Conservation (phyloP, 257 asterid genomes). For the Penstemon barbatus region DNA sequence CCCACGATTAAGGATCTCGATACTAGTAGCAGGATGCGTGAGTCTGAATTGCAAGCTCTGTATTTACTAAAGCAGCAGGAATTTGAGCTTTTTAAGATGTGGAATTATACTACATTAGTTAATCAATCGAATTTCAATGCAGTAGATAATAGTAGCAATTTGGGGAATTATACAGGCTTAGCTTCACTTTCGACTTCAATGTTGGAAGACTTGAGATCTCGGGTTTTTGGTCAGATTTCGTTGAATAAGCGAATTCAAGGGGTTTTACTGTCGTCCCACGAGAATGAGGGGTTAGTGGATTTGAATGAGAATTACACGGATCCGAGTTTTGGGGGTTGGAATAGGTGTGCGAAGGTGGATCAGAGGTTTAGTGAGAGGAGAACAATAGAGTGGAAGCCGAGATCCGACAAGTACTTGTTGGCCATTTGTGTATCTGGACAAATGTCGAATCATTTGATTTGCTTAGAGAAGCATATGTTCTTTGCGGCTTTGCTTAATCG, state of each 20-base stretch:
- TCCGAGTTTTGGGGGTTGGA: constrained; percentile 43
- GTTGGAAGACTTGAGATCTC: constrained; percentile 55
- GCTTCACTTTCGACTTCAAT: constrained; percentile 23
- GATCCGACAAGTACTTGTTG: constrained; percentile 68
- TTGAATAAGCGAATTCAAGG: constrained; percentile 75
- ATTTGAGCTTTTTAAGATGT: constrained; percentile 65
- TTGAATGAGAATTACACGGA: constrained; percentile 50
- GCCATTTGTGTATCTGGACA: constrained; percentile 92
- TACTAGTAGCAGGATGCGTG: constrained; percentile 59
- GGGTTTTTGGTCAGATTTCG: constrained; percentile 61
- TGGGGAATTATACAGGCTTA: constrained; percentile 28
- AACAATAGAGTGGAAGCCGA: constrained; percentile 86
- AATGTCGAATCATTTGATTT: constrained; percentile 95
- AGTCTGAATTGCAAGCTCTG: constrained; percentile 73
- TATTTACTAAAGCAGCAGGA: constrained; percentile 80
- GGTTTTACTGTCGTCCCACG: constrained; percentile 69
- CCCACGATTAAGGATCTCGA: constrained; percentile 35
- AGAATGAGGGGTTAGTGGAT: constrained; percentile 34
- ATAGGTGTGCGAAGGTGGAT: constrained; percentile 64
- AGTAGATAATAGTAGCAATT: constrained; percentile 14
- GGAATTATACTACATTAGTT: constrained; percentile 53
- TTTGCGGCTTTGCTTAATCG: constrained; percentile 87
- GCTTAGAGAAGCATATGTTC: constrained; percentile 95
- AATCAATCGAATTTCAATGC: constrained; percentile 31
- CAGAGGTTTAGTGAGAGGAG: constrained; percentile 59